phyloP scores from a whole-genome alignment of 352 stramenopile genomes.

The Globisporangium acanthophoron region DNA sequence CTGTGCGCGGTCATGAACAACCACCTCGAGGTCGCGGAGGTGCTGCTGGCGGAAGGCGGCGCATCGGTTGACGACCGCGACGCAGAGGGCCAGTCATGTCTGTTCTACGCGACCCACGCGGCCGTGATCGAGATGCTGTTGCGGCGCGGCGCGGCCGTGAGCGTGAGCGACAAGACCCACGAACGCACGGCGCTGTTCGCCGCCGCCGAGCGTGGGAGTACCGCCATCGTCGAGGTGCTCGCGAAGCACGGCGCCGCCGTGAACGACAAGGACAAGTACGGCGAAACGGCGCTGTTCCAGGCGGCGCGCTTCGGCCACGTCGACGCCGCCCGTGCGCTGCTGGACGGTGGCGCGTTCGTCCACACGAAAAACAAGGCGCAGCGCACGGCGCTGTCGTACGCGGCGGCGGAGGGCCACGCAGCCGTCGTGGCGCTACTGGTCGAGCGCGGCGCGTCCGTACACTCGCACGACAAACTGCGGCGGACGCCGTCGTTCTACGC shows the following conservation, averaged over 20 bases:
- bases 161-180: constrained; percentile 1
- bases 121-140: constrained; percentile 7
- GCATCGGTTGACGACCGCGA: constrained; percentile 4
- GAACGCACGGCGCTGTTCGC: constrained; percentile 13
- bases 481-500: constrained; percentile 9
- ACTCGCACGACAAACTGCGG: constrained; percentile 8
- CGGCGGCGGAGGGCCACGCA: constrained; percentile 8
- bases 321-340: background rate
- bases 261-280: constrained; percentile 12
- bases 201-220: constrained; percentile 6
- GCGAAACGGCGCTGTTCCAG: constrained; percentile 12
- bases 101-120: constrained; percentile 11
- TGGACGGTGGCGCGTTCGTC: constrained; percentile 10
- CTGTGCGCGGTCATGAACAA: constrained; percentile 11
- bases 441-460: constrained; percentile 9
- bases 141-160: constrained; percentile 1
- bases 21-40: constrained; percentile 3
- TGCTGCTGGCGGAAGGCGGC: constrained; percentile 4
- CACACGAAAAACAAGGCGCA: constrained; percentile 8
- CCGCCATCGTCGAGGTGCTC: constrained; percentile 7
- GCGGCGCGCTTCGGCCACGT: constrained; percentile 11
- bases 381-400: constrained; percentile 10
- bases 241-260: constrained; percentile 1
- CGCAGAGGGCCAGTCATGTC: constrained; percentile 9
- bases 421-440: constrained; percentile 11